These are phyloP conservation scores for Aplosporella prunicola DNA, from an alignment of 2,329 filamentous ascomycete species.

Conservation along the genomic window DNA sequence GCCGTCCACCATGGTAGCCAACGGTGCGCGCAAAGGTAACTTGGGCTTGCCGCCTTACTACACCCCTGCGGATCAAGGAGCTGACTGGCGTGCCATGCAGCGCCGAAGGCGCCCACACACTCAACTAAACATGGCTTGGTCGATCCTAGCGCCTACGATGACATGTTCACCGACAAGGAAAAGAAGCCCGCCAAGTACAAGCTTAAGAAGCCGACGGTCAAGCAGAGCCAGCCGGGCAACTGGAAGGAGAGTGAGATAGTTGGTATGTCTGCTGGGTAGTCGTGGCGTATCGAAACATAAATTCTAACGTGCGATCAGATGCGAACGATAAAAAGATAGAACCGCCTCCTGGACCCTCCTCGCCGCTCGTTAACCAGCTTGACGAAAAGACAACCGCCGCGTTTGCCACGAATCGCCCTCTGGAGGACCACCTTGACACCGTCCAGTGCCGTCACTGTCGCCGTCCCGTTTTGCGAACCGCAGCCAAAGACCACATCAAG, in stretches of 20 bases:
- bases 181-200: conserved; percentile 31
- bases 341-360: conserved; percentile 13
- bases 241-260: conserved; percentile 59
- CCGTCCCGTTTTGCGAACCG: conserved; percentile 68
- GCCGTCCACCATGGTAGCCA: conserved; percentile 22
- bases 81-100: conserved; percentile 17
- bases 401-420: conserved; percentile 70
- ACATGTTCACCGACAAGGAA: conserved; percentile 29
- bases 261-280: conserved; percentile 35
- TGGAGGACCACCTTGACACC: conserved; percentile 70
- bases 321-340: conserved; percentile 9
- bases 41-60: conserved; percentile 12
- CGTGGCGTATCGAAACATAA: not conserved
- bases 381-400: conserved; percentile 68
- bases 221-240: conserved; percentile 57
- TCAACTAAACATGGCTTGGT: conserved; percentile 21
- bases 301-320: conserved; percentile 3
- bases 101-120: conserved; percentile 18
- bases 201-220: conserved; percentile 53
- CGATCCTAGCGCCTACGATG: conserved; percentile 22
- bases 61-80: conserved; percentile 12
- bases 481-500: conserved; percentile 69
- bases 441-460: conserved; percentile 89
- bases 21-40: conserved; percentile 29
- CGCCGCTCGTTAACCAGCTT: conserved; percentile 46